Base-by-base conservation (phyloP, 163 green algal species). In the Trebouxia gelatinosa region DNA sequence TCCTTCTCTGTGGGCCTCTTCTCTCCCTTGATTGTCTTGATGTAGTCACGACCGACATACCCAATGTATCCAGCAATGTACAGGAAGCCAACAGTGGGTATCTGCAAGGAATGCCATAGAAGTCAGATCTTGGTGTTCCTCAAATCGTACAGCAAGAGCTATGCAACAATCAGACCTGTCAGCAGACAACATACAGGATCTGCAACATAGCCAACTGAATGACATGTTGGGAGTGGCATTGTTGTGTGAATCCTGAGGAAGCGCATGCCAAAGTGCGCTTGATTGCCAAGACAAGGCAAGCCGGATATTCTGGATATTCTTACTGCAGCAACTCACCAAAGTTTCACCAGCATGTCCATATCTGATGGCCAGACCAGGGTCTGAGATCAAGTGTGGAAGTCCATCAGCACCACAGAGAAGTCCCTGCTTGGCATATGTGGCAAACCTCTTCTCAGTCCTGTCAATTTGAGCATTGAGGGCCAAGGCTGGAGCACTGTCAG, bases 61-160 rank as follows among this genome's bases (percentile, higher is more conserved):
- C 95, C 95, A 83, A 99, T 98, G 86, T 91, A 98, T 75, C 95
- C 95, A 78, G 95, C 94, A 65, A 98, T 88, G 88, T 99, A 99
- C 68, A 99, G 88, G 93, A 99, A 99, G 77, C 91, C 93, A 79
- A 98, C 81, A 78, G 95, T 97, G 75, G 95, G 95, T 81, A 97
- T 94, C 91, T 96, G 90, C 85, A 81, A 17, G 19, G 26, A 59
- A 3, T n/a, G n/a, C n/a, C n/a, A n/a, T n/a, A n/a, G n/a, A n/a
- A n/a, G n/a, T n/a, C n/a, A n/a, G n/a, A n/a, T n/a, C n/a, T n/a
- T n/a, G n/a, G n/a, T n/a, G n/a, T n/a, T n/a, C n/a, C n/a, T n/a
- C n/a, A n/a, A n/a, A n/a, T n/a, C n/a, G n/a, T n/a, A n/a, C n/a
- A n/a, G n/a, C n/a, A n/a, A n/a, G n/a, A n/a, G n/a, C n/a, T n/a